A percentile compares a stretch with the other conserved stretches of the same genome.
Conservation (phyloP, 2,329 filamentous ascomycete genomes). For the Cordyceps javanica region DNA sequence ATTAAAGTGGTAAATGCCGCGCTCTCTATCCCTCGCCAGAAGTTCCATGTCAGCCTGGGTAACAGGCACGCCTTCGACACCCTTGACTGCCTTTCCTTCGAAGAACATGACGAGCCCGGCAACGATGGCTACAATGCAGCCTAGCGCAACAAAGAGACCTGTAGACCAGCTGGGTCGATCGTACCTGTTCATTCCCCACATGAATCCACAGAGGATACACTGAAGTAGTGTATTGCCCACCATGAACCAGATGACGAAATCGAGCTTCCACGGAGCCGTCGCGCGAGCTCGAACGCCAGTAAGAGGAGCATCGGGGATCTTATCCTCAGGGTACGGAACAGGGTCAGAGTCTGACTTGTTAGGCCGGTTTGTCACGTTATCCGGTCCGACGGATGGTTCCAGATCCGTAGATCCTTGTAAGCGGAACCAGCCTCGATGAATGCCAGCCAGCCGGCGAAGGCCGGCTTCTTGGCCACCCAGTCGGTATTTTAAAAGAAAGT, state of each 20-base stretch:
- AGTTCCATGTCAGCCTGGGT: slow-evolving; percentile 47
- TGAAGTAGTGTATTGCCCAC: slow-evolving; percentile 76
- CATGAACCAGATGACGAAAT: slow-evolving; percentile 74
- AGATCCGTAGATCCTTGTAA: slow-evolving; percentile 60
- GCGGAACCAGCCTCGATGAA: slow-evolving; percentile 71
- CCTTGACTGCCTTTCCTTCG: slow-evolving; percentile 67
- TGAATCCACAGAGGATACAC: slow-evolving; percentile 64
- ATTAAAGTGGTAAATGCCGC: slow-evolving; percentile 51
- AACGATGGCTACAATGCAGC: slow-evolving; percentile 60
- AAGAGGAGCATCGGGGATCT: slow-evolving; percentile 59
- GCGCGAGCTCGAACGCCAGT: slow-evolving; percentile 64
- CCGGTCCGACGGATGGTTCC: slow-evolving; percentile 45
- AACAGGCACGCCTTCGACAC: slow-evolving; percentile 64
- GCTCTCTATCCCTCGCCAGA: slow-evolving; percentile 45
- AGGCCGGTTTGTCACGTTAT: slow-evolving; percentile 39
- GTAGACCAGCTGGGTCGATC: slow-evolving; percentile 74
- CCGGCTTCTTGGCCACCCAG: slow-evolving; percentile 45
- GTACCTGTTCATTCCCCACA: slow-evolving; percentile 75
- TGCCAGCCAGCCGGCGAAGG: slow-evolving; percentile 63
- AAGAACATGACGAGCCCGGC: slow-evolving; percentile 65
- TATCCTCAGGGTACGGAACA: slow-evolving; percentile 58
- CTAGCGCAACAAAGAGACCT: slow-evolving; percentile 70
- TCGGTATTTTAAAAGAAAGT: slow-evolving; percentile 63
- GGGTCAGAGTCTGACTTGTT: slow-evolving; percentile 30
- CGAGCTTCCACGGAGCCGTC: slow-evolving; percentile 68